These are phyloP conservation scores for Globisporangium nodosum DNA, from an alignment of 352 stramenopile species.

Conservation along the genomic window DNA sequence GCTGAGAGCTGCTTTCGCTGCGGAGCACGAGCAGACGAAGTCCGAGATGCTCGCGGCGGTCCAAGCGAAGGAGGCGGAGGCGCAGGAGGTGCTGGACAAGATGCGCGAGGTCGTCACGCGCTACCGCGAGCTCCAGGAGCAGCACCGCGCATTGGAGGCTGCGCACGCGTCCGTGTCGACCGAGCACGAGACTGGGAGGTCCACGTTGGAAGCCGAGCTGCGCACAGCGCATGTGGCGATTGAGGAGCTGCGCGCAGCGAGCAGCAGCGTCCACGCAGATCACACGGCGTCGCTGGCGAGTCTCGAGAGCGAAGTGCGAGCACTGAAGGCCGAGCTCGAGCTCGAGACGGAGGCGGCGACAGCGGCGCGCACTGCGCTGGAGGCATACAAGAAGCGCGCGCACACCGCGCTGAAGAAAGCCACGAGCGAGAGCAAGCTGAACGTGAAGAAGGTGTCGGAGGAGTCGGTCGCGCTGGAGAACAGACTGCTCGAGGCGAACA, in stretches of 20 bases:
- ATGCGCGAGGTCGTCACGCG: constrained; percentile 21
- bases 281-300: constrained; percentile 17
- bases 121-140: constrained; percentile 23
- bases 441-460: constrained; percentile 42
- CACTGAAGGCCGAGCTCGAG: constrained; percentile 31
- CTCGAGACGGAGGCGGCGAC: constrained; percentile 45
- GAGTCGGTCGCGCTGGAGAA: constrained; percentile 39
- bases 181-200: constrained; percentile 3
- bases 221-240: constrained; percentile 26
- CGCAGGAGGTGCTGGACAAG: constrained; percentile 21
- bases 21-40: constrained; percentile 20
- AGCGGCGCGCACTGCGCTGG: constrained; percentile 48
- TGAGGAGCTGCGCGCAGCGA: constrained; percentile 22
- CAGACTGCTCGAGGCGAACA: constrained; percentile 32
- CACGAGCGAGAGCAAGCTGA: constrained; percentile 56
- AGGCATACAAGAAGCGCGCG: constrained; percentile 77
- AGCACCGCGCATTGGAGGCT: constrained; percentile 16
- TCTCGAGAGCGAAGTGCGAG: constrained; percentile 21
- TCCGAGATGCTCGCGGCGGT: constrained; percentile 13
- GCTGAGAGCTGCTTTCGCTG: constrained; percentile 11
- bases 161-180: constrained; percentile 4
- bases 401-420: constrained; percentile 75
- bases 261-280: constrained; percentile 11
- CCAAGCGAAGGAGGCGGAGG: constrained; percentile 22
- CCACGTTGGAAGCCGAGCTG: constrained; percentile 15